Conservation (phyloP, 2,329 filamentous ascomycete genomes). For the Epichloe amarillans region DNA sequence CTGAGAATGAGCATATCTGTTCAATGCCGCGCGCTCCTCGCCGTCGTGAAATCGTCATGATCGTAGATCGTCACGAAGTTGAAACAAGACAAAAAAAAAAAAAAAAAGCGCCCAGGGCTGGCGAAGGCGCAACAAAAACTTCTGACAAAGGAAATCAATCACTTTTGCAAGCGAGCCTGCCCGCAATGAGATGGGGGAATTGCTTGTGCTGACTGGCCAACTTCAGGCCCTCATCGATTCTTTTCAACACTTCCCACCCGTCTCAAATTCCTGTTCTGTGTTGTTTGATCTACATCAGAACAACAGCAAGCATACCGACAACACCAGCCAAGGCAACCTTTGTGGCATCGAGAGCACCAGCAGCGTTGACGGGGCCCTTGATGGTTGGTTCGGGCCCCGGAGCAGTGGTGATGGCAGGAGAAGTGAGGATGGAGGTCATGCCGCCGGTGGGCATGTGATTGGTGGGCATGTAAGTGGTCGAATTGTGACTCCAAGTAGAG, state of each 20-base stretch:
- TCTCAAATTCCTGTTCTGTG: no score
- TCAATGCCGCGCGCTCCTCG: not conserved
- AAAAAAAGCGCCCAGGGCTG: not conserved
- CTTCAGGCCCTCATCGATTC: not conserved
- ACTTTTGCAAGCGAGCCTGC: not conserved
- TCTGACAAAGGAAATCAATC: conserved; percentile 1
- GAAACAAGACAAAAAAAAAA: not conserved
- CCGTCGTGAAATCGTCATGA: conserved; percentile 8
- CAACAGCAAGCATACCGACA: conserved; percentile 35
- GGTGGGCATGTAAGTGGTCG: conserved; percentile 21
- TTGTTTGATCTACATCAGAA: conserved; percentile 33
- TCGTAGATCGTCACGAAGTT: conserved; percentile 9
- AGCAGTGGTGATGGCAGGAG: conserved; percentile 12
- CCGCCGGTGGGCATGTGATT: conserved; percentile 16
- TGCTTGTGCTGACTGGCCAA: not conserved
- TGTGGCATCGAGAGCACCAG: conserved; percentile 28
- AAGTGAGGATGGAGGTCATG: conserved; percentile 9
- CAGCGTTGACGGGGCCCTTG: conserved; percentile 28
- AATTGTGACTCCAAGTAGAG: conserved; percentile 15
- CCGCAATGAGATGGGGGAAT: not conserved
- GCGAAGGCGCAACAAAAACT: not conserved
- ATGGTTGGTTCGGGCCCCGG: conserved; percentile 18
- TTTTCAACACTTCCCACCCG: not conserved
- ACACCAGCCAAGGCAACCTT: conserved; percentile 35
- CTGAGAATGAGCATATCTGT: not conserved